Percentiles rank a stretch among this genome's conserved stretches.
These are phyloP conservation scores for Leishmania tropica DNA, from an alignment of 208 protist species.

Conservation along the genomic window DNA sequence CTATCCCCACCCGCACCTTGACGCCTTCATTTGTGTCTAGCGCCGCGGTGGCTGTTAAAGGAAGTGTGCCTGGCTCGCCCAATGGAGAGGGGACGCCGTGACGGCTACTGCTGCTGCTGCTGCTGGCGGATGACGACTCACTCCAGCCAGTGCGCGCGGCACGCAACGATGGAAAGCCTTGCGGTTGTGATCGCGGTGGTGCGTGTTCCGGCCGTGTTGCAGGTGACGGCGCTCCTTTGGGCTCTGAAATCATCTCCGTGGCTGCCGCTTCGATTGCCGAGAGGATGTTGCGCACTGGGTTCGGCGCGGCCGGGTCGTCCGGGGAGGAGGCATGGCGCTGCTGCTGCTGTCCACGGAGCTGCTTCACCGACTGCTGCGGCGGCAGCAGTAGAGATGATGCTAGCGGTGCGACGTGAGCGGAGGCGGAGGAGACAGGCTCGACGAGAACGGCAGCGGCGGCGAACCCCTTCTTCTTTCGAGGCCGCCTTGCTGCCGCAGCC, in stretches of 20 bases:
- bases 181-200: neutral
- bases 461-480: conserved; percentile 21
- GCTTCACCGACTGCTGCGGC: neutral
- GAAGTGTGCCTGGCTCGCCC: neutral
- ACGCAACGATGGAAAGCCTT: neutral
- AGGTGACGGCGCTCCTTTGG: neutral
- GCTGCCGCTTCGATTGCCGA: conserved; percentile 27
- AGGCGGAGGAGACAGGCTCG: conserved; percentile 14
- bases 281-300: conserved; percentile 28
- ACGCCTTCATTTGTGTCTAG: neutral
- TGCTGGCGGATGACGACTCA: neutral
- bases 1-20: neutral
- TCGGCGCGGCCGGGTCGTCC: neutral
- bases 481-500: neutral
- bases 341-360: conserved; percentile 1
- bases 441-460: conserved; percentile 18
- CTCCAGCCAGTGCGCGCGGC: neutral
- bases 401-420: neutral
- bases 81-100: neutral
- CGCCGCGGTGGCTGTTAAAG: neutral
- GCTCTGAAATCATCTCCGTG: conserved; percentile 10
- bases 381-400: neutral
- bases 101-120: conserved; percentile 1
- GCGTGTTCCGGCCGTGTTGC: neutral
- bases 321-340: neutral